Percentiles rank a stretch among this genome's conserved stretches.
Conservation (phyloP, 1,284 basidiomycete species). For the Kalmanozyma brasiliensis region DNA sequence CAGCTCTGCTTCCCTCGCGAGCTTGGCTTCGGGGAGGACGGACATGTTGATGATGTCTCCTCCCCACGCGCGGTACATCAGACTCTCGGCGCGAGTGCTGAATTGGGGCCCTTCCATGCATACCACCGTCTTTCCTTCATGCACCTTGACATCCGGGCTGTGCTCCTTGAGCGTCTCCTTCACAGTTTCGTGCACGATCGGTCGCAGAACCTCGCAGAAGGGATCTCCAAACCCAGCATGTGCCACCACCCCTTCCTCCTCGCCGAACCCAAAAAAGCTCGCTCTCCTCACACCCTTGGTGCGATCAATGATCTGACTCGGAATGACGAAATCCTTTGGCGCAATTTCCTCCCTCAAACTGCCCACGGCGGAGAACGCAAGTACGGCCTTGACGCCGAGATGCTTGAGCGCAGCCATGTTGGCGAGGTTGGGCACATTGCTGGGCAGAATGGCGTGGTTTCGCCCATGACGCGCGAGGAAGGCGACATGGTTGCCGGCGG, state of each 20-base stretch:
- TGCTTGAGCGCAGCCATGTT: constrained; percentile 96
- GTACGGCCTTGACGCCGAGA: constrained; percentile 85
- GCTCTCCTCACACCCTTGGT: constrained; percentile 89
- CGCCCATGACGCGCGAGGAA: constrained; percentile 91
- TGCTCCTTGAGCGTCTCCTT: constrained; percentile 35
- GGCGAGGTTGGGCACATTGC: constrained; percentile 76
- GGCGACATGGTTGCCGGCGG: constrained; percentile 80
- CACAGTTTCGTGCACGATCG: constrained; percentile 51
- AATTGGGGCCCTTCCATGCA: constrained; percentile 98
- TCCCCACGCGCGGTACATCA: constrained; percentile 92
- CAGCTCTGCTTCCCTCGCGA: constrained; percentile 92
- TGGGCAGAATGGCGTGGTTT: constrained; percentile 73
- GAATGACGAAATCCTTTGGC: constrained; percentile 82
- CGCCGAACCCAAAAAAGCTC: constrained; percentile 84
- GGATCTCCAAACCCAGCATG: constrained; percentile 92
- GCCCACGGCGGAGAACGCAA: constrained; percentile 95
- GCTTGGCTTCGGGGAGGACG: constrained; percentile 92
- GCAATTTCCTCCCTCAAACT: constrained; percentile 91
- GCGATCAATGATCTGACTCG: constrained; percentile 93
- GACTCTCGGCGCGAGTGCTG: constrained; percentile 89
- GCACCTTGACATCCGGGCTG: constrained; percentile 66
- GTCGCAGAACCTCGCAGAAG: constrained; percentile 57
- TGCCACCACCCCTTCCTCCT: constrained; percentile 77
- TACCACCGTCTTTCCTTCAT: constrained; percentile 84
- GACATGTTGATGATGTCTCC: constrained; percentile 78